phyloP scores from a whole-genome alignment of 345 rosid genomes.

The Sonneratia caseolaris region DNA sequence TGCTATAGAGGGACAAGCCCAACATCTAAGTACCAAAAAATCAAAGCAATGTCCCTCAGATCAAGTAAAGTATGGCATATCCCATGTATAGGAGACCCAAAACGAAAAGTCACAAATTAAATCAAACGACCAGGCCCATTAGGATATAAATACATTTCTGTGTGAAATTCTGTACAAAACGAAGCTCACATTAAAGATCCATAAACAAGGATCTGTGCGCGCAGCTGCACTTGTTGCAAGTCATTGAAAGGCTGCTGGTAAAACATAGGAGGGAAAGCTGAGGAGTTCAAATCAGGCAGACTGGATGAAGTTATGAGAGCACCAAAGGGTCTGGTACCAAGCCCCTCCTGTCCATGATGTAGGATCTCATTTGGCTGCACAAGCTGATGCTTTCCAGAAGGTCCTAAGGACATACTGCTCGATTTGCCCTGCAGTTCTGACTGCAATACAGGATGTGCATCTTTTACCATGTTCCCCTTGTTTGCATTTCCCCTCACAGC shows the following conservation, averaged over 20 bases:
- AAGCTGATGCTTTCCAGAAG: constrained; percentile 37
- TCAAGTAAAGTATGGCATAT: not conserved
- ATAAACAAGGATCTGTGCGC: constrained; percentile 97
- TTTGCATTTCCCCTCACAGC: constrained; percentile 49
- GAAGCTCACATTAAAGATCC: constrained; percentile 84
- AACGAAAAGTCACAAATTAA: not conserved
- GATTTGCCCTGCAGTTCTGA: constrained; percentile 41
- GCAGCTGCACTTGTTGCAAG: constrained; percentile 96
- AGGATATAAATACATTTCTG: not conserved
- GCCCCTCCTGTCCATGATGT: constrained; percentile 39
- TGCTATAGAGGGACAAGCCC: not conserved
- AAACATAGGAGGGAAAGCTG: constrained; percentile 38
- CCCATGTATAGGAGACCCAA: not conserved
- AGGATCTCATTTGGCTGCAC: constrained; percentile 55
- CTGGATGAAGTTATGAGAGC: constrained; percentile 37
- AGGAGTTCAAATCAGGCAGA: constrained; percentile 69
- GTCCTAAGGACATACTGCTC: constrained; percentile 27
- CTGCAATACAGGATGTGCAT: constrained; percentile 27
- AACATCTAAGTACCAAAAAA: no score
- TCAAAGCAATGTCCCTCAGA: constrained; percentile 18
- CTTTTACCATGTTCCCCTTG: constrained; percentile 43
- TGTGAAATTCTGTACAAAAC: constrained; percentile 3
- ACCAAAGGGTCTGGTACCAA: constrained; percentile 40
- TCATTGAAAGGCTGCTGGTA: constrained; percentile 93
- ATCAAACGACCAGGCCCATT: not conserved